Evolutionary conservation across 23 red algal species (phyloP), one percentile per base, ranked within the genome.

Genomic region (Gracilaria vermiculophylla): DNA sequence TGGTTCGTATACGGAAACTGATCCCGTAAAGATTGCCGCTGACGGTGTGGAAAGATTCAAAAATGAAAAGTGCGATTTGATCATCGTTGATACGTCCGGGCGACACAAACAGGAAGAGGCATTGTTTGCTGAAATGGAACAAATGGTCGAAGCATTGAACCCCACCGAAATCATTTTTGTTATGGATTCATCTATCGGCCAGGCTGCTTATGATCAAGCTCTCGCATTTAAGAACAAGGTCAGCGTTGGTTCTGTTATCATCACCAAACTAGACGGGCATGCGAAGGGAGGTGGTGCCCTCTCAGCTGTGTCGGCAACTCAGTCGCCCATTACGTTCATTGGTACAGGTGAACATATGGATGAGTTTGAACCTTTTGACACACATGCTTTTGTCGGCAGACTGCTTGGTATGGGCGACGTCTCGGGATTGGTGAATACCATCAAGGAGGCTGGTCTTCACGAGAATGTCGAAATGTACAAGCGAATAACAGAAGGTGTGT

Each of bases 271-370:
- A 29, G 96, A 98, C 54, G 96, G 96, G 8, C 96, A 98, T 73
- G 96, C 96, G 17, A 92, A 94, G 15, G 96, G 96, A 34, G 96
- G 96, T 76, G 96, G 96, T 55, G 96, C 96, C 20, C 77, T 98
- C 19, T 92, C 86, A 35, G 96, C 96, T 36, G 96, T 98, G 10
- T 80, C 89, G 23, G 96, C 92, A n/a, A 98, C 96, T 20, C 55
- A 66, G 1, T 93, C 92, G 40, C 96, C 96, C 23, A 92, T 98
- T 53, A 82, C 81, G 0, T 98, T 98, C 69, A 94, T 98, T 20
- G 96, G 96, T n/a, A 98, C 93, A 20, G 96, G 96, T 71, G 96
- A 98, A 78, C 92, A 95, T 61, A 92, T 98, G 2, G 93, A 95
- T 71, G 96, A 98, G n/a, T 95, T 98, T 60, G 96, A 98, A 61